Evolutionary conservation across 129 eudicot genomes (phyloP).

Genomic region (Pittosporum tobira): DNA sequence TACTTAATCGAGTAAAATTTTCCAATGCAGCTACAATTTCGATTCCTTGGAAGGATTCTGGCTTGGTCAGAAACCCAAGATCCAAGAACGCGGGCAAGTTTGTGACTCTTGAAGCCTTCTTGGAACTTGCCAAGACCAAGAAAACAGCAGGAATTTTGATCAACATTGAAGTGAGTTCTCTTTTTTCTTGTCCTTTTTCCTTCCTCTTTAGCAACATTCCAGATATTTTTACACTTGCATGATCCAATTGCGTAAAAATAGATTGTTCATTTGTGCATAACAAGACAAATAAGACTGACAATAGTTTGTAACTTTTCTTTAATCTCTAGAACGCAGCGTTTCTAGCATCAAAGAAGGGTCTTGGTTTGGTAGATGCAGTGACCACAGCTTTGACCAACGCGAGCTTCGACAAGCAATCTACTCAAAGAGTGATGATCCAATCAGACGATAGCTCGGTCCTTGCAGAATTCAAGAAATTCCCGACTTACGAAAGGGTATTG

Average conservation of each 20-base stretch:
- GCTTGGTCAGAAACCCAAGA: constrained; percentile 52
- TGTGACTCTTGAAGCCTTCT: constrained; percentile 60
- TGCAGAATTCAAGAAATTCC: constrained; percentile 43
- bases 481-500: constrained; percentile 48
- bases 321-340: constrained; percentile 55
- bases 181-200: too few relatives aligned
- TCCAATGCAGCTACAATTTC: constrained; percentile 52
- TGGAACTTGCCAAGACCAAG: constrained; percentile 72
- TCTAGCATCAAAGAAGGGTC: constrained; percentile 72
- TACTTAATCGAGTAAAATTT: too few relatives aligned
- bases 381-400: constrained; percentile 47
- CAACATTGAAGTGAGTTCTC: constrained; percentile 42
- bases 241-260: too few relatives aligned
- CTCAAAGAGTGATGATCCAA: constrained; percentile 55
- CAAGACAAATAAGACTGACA: too few relatives aligned
- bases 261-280: too few relatives aligned
- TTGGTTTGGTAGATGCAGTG: constrained; percentile 41
- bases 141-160: constrained; percentile 52
- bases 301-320: background rate
- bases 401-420: constrained; percentile 43
- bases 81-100: constrained; percentile 64
- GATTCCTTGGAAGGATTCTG: constrained; percentile 30
- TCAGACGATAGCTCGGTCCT: constrained; percentile 73
- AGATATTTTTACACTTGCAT: too few relatives aligned
- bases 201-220: too few relatives aligned